Percentiles rank a stretch among this genome's conserved stretches.
These are phyloP conservation scores for Rhodofomes roseus DNA, from an alignment of 1,284 basidiomycete genomes.

Conservation along the genomic window DNA sequence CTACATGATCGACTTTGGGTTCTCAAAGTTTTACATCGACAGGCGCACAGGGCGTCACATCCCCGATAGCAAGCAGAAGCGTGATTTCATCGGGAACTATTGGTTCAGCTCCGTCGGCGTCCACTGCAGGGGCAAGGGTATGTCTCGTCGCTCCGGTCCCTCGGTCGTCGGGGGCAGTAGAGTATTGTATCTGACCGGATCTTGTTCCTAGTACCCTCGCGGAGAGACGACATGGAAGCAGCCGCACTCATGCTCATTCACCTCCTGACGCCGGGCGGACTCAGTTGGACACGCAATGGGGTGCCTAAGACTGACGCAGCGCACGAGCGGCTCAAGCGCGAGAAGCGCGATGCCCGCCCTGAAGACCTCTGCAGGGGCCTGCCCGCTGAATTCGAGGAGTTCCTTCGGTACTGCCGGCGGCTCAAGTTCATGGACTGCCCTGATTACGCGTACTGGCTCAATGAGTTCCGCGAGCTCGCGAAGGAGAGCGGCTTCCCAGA, in stretches of 20 bases:
- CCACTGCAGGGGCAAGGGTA: constrained; percentile 71
- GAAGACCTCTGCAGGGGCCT: constrained; percentile 69
- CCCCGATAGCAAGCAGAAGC: constrained; percentile 57
- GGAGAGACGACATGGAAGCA: constrained; percentile 74
- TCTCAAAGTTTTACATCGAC: constrained; percentile 74
- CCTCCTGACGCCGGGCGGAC: constrained; percentile 68
- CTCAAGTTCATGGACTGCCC: constrained; percentile 64
- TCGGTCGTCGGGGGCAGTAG: constrained; percentile 9
- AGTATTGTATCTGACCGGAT: constrained; percentile 4
- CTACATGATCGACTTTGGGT: constrained; percentile 83
- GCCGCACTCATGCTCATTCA: constrained; percentile 75
- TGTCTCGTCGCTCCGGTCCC: constrained; percentile 13
- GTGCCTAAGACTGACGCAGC: constrained; percentile 63
- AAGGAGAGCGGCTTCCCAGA: constrained; percentile 52
- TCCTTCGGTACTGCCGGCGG: constrained; percentile 63
- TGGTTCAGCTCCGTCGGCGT: constrained; percentile 75
- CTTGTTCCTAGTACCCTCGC: constrained; percentile 54
- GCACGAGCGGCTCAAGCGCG: constrained; percentile 57
- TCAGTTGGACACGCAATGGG: constrained; percentile 73
- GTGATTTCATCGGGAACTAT: constrained; percentile 77
- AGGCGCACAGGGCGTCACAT: constrained; percentile 58
- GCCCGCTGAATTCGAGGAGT: constrained; percentile 69
- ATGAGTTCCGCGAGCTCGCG: constrained; percentile 56
- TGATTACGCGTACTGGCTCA: constrained; percentile 60
- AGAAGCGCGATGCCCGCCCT: constrained; percentile 53